phyloP scores from a whole-genome alignment of 306 rosid genomes.

The Acacia acuminata region DNA sequence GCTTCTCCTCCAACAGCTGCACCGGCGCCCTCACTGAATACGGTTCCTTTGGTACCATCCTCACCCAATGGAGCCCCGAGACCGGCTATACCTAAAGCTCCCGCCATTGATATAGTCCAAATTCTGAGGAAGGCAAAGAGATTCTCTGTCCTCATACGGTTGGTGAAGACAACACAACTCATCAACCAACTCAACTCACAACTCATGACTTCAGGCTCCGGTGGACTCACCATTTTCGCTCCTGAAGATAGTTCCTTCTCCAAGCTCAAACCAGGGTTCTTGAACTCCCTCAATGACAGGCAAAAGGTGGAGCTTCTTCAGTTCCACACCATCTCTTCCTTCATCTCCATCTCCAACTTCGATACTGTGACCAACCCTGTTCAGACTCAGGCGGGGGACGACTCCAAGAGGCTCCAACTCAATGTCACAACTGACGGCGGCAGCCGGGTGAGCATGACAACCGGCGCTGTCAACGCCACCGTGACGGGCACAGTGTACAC shows the following conservation, averaged over 20 bases:
- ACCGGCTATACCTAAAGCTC: constrained; percentile 50
- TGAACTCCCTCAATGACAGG: constrained; percentile 54
- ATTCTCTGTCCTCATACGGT: constrained; percentile 57
- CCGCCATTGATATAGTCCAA: constrained; percentile 39
- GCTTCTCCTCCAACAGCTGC: constrained; percentile 32
- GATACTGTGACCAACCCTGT: constrained; percentile 77
- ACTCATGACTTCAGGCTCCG: constrained; percentile 49
- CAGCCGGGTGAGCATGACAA: constrained; percentile 57
- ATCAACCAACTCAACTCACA: constrained; percentile 56
- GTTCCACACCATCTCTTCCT: constrained; percentile 59
- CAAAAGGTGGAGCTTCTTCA: constrained; percentile 64
- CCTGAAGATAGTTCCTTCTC: constrained; percentile 69
- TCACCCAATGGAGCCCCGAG: constrained; percentile 51
- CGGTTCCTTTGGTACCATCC: constrained; percentile 32
- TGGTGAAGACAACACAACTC: constrained; percentile 55
- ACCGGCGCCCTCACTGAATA: constrained; percentile 39
- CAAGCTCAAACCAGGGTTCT: constrained; percentile 60
- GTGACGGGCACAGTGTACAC: constrained; percentile 58
- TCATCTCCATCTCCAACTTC: constrained; percentile 48
- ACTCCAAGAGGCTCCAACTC: constrained; percentile 52
- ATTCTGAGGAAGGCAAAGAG: constrained; percentile 67
- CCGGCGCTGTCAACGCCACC: constrained; percentile 68
- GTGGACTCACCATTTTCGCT: constrained; percentile 63
- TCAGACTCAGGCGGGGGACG: constrained; percentile 67
- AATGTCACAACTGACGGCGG: constrained; percentile 48